Evolutionary conservation across 257 asterid genomes (phyloP).

Genomic region (Solanum okadae): DNA sequence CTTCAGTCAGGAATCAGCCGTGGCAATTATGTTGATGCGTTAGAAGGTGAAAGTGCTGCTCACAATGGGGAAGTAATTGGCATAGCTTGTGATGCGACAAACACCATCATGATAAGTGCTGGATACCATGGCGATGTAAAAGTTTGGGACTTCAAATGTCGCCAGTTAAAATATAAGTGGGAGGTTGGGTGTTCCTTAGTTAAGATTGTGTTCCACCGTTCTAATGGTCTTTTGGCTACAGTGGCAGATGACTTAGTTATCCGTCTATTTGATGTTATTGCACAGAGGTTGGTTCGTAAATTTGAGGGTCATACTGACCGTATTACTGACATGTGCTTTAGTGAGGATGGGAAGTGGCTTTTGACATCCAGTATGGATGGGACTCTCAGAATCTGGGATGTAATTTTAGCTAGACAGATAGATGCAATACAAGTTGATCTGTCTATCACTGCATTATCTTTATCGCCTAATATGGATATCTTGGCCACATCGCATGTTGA

Average conservation of each 20-base stretch:
- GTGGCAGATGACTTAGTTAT: conserved; percentile 77
- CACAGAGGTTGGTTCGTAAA: conserved; percentile 71
- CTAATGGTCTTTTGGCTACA: conserved; percentile 81
- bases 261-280: conserved; percentile 73
- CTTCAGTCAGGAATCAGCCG: conserved; percentile 90
- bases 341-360: conserved; percentile 97
- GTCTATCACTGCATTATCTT: conserved; percentile 62
- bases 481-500: conserved; percentile 81
- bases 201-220: conserved; percentile 66
- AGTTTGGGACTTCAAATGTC: conserved; percentile 79
- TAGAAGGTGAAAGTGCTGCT: conserved; percentile 42
- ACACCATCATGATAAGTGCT: conserved; percentile 66
- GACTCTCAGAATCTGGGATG: conserved; percentile 85
- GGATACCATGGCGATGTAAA: conserved; percentile 81
- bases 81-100: conserved; percentile 80
- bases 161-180: conserved; percentile 50
- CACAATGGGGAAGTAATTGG: conserved; percentile 79
- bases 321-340: conserved; percentile 75
- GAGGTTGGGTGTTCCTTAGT: conserved; percentile 57
- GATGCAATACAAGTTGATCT: conserved; percentile 81
- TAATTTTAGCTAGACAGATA: conserved; percentile 69
- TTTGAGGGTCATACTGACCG: conserved; percentile 90
- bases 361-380: conserved; percentile 93
- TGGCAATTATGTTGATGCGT: conserved; percentile 61
- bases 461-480: conserved; percentile 88